Conservation (phyloP, 2,329 filamentous ascomycete species). For the Epichloe aotearoae region DNA sequence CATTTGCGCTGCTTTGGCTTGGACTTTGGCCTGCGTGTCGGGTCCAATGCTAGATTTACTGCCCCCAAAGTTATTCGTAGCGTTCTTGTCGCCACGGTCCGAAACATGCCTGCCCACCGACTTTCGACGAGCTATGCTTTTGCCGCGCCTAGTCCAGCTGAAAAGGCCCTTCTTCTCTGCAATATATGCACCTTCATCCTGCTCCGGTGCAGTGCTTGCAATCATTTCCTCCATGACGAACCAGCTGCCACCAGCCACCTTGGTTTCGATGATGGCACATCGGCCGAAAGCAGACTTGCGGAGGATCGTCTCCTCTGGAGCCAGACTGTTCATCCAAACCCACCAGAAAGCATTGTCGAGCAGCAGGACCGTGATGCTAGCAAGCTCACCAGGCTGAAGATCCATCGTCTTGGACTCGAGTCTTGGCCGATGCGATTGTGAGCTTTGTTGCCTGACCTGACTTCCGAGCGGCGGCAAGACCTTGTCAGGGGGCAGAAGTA, state of each 20-base stretch:
- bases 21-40: constrained; percentile 86
- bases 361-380: constrained; percentile 75
- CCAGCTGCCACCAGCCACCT: constrained; percentile 72
- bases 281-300: constrained; percentile 90
- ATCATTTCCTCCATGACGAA: constrained; percentile 93
- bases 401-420: constrained; percentile 50
- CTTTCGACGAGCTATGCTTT: constrained; percentile 51
- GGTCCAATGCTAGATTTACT: constrained; percentile 79
- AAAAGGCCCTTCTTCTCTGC: constrained; percentile 94
- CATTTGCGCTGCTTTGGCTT: constrained; percentile 75
- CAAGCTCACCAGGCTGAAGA: constrained; percentile 83
- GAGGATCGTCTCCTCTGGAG: constrained; percentile 71
- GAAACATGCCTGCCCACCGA: constrained; percentile 50
- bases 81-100: constrained; percentile 31
- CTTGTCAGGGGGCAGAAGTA: constrained; percentile 90
- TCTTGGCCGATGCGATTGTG: constrained; percentile 67
- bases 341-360: constrained; percentile 98
- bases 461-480: constrained; percentile 72
- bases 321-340: constrained; percentile 98
- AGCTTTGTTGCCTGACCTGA: constrained; percentile 62
- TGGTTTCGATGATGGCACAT: constrained; percentile 83
- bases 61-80: constrained; percentile 26
- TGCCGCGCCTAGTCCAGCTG: constrained; percentile 64
- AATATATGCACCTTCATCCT: constrained; percentile 75
- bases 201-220: constrained; percentile 78